Evolutionary conservation across 2,329 filamentous ascomycete genomes (phyloP), one percentile per base, ranked within the genome.

Genomic region (Triangularia verruculosa): DNA sequence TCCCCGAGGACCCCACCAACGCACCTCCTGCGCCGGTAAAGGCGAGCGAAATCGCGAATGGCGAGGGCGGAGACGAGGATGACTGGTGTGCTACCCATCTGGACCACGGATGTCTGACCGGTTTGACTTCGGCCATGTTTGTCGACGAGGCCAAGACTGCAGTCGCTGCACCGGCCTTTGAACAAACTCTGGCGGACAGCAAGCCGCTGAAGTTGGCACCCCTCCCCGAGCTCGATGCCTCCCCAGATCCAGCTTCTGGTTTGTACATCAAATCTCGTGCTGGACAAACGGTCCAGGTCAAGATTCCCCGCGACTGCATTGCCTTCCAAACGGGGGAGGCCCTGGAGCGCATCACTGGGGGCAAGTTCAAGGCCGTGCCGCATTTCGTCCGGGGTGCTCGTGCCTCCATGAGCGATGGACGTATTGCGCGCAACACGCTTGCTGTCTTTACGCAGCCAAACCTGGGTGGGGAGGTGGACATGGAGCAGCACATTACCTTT

Each of bases 371-470:
- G 77, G 95, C 95, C 1, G 95, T 98, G 65, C 94, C 95, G 69
- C 95, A 99, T 80, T 98, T 96, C 76, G 95, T 99, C 8, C 84
- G 89, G 68, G 94, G 93, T 0, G 88, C 90, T 4, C 82, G 85
- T 68, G 80, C 84, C 1, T 83, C 81, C 53, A 78, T 76, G 39
- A 76, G 81, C 63, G 79, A 77, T 13, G 80, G 79, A 1, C 78
- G 79, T 27, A 83, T 93, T 64, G 90, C 90, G 27, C 81, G 90
- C 64, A 98, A 98, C 78, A 99, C 95, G 9, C 78, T 99, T 69
- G 95, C 95, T 0, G 93, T 98, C 9, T 99, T 98, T 73, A 99
- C 94, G 64, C 95, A 99, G 83, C 95, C 95, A 24, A 97, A 97
- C 78, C 77, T 98, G 65, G 90, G 86, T 70, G 91, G 93, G 70